Evolutionary conservation across 805 yeast species (phyloP), one percentile per base, ranked within the genome.

Genomic region (Metschnikowia vanudenii): DNA sequence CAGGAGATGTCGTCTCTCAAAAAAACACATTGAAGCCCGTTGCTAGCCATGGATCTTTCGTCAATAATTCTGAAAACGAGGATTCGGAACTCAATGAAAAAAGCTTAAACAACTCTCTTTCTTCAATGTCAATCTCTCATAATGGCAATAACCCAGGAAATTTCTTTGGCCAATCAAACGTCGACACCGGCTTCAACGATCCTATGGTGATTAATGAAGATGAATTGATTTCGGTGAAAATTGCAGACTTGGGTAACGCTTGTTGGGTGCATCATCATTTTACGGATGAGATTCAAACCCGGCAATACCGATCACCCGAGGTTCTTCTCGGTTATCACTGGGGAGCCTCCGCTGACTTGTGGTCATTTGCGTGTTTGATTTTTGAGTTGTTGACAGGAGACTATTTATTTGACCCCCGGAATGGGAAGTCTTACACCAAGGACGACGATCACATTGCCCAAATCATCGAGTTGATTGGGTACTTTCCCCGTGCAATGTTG

Each of bases 171-270:
- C 42, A 37, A 22, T 43, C 50, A 11, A 47, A 39, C 46, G 39
- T 36, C 18, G 49, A 37, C 16, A 28, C n/a, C 14, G 47, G 28
- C 8, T 47, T 20, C 42, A 43, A 40, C 32, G 47, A 52, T 16
- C 39, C 55, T 12, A 38, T 41, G 48, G 50, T 52, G 10, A 47
- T 69, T 45, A 65, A 65, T 56, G 69, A 69, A 44, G 71, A 75
- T 41, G 85, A 85, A 52, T 60, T 82, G 40, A 51, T 54, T 18
- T 52, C 56, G n/a, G 79, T 82, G 31, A 83, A 83, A 54, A 75
- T 83, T 33, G 88, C 88, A 2, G 88, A 83, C 61, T 69, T 83
- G 50, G 88, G 88, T 29, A 83, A 83, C 59, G 85, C 87, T 3
- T 82, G 87, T 62, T 81, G 83, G 80, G 66, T 70, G 22, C 69